Base-by-base conservation (phyloP, 1,284 basidiomycete species). In the Leccinum pachyderme region DNA sequence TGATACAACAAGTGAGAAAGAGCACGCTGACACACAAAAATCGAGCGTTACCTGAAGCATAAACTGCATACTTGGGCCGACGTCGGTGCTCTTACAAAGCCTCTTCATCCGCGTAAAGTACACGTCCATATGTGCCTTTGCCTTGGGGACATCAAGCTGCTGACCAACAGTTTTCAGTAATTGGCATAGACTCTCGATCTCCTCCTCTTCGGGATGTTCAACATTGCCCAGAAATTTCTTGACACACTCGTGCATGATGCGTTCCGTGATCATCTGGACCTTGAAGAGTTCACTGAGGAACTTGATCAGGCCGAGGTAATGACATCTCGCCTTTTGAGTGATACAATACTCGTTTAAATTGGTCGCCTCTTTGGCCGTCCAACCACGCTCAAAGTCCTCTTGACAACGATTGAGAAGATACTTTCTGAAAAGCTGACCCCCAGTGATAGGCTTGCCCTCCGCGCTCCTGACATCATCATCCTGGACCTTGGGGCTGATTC, bases 271-370 rank as follows among this genome's bases (percentile, higher is more conserved):
- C 92, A 97, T 96, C 73, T 89, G 88, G 33, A 98, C 79, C 79
- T 98, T 98, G 88, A 95, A 98, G 56, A 98, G 79, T 77, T 98
- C 96, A 66, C 96, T 95, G 61, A 98, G 96, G 77, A 99, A 97
- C 72, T 91, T 92, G 73, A 98, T 92, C 57, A 98, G 83, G 80
- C 96, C 95, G 24, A 98, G 87, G 72, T 95, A 93, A 61, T 92
- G n/a, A n/a, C n/a, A n/a, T n/a, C n/a, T 98, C 44, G 95, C 94
- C 80, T 98, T 98, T 72, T 95, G 90, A 22, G 91, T 91, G 47
- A 89, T 89, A 69, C 98, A 98, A 78, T 98, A 98, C 75, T 98
- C 95, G 11, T 98, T 94, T 5, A 91, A 96, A n/a, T n/a, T n/a
- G n/a, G n/a, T 79, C 11, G 82, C 72, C 61, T 87, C 84, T 67